These are phyloP conservation scores for Xylaria longipes DNA, from an alignment of 495 filamentous ascomycete genomes.

Conservation along the genomic window DNA sequence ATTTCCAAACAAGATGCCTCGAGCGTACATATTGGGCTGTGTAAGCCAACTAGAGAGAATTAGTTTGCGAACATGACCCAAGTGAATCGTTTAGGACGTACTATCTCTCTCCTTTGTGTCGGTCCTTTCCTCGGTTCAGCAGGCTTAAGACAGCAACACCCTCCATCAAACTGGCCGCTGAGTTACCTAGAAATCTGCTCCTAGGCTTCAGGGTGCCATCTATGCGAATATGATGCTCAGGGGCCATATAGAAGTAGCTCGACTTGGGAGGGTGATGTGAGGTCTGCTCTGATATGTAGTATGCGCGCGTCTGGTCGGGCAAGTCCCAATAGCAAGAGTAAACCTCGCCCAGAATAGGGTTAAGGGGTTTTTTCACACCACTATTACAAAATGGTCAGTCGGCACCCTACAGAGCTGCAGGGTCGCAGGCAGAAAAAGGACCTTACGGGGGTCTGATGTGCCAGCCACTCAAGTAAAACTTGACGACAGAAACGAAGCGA, in stretches of 20 bases:
- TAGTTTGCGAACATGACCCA: constrained; percentile 17
- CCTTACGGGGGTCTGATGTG: constrained; percentile 94
- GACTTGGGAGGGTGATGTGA: constrained; percentile 99
- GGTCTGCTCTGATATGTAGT: constrained; percentile 96
- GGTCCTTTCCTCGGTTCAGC: constrained; percentile 72
- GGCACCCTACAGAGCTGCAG: not conserved
- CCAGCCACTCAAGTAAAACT: constrained; percentile 98
- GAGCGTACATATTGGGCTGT: constrained; percentile 99
- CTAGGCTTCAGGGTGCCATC: constrained; percentile 96
- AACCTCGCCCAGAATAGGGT: constrained; percentile 94
- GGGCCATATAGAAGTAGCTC: constrained; percentile 98
- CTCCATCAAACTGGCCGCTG: constrained; percentile 98
- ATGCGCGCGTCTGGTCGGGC: constrained; percentile 81
- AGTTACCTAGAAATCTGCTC: constrained; percentile 96
- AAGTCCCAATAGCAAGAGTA: constrained; percentile 98
- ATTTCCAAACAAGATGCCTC: constrained; percentile 96
- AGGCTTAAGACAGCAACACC: constrained; percentile 87
- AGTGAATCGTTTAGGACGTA: constrained; percentile 53
- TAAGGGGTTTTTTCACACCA: constrained; percentile 97
- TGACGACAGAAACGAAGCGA: constrained; percentile 92
- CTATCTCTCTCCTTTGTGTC: constrained; percentile 82
- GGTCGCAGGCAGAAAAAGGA: constrained; percentile 7
- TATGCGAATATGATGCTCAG: constrained; percentile 91
- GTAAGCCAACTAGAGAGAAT: constrained; percentile 61
- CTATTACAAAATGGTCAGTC: constrained; percentile 55